Conservation (phyloP, 768 basidiomycete genomes). For the Leccinum disarticulatum region DNA sequence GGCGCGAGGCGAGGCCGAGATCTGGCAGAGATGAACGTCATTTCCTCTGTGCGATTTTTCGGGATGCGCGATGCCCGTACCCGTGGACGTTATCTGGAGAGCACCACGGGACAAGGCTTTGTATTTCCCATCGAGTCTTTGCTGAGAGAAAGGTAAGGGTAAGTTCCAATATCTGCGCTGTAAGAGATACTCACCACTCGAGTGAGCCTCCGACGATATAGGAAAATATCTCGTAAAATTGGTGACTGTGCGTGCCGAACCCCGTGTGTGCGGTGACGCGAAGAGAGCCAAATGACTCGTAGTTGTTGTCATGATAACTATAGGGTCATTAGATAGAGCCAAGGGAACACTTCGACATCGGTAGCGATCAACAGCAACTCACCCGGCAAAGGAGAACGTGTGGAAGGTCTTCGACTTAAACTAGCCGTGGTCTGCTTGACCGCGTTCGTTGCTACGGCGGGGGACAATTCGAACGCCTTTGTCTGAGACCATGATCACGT, state of each 20-base stretch:
- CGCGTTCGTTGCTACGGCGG: slow-evolving; percentile 62
- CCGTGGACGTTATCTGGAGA: slow-evolving; percentile 88
- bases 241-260: slow-evolving; percentile 83
- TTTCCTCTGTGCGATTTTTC: slow-evolving; percentile 54
- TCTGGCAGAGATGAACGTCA: slow-evolving; percentile 63
- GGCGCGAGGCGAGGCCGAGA: slow-evolving; percentile 57
- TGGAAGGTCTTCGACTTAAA: slow-evolving; percentile 71
- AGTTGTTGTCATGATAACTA: slow-evolving; percentile 60
- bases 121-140: slow-evolving; percentile 90
- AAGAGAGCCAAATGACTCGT: slow-evolving; percentile 67
- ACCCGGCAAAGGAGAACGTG: slow-evolving; percentile 77
- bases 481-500: slow-evolving; percentile 18
- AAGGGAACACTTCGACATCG: background rate
- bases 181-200: slow-evolving; percentile 61
- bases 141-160: slow-evolving; percentile 38
- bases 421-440: slow-evolving; percentile 81
- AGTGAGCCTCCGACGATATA: slow-evolving; percentile 79
- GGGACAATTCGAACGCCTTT: slow-evolving; percentile 40
- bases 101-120: slow-evolving; percentile 87
- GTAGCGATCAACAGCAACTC: slow-evolving; percentile 28
- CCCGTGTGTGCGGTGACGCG: slow-evolving; percentile 75
- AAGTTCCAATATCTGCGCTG: background rate
- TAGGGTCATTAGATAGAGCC: background rate
- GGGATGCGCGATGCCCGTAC: slow-evolving; percentile 88
- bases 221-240: slow-evolving; percentile 89